Conservation (phyloP, 805 yeast species). For the Metschnikowia lunata region DNA sequence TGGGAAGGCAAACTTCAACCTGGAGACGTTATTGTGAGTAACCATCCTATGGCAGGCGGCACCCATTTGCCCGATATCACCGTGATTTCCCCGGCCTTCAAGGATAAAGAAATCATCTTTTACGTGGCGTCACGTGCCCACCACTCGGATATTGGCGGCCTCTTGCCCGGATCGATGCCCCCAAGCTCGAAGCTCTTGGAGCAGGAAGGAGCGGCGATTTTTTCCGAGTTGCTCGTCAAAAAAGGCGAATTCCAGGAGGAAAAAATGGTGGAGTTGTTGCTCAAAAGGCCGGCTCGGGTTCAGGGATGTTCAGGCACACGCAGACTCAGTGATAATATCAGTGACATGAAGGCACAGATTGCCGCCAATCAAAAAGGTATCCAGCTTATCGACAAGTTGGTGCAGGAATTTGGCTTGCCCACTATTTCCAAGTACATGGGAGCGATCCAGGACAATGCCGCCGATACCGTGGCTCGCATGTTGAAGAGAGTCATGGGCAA, state of each 20-base stretch:
- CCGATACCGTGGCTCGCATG: constrained; percentile 14
- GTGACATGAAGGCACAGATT: constrained; percentile 46
- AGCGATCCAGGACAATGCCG: constrained; percentile 20
- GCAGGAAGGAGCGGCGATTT: constrained; percentile 90
- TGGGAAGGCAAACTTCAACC: constrained; percentile 38
- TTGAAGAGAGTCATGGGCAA: constrained; percentile 16
- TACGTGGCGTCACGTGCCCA: constrained; percentile 94
- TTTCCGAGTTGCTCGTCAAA: constrained; percentile 65
- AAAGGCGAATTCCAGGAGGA: constrained; percentile 74
- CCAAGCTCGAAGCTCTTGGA: constrained; percentile 79
- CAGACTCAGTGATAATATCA: constrained; percentile 74
- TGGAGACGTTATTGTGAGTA: constrained; percentile 42
- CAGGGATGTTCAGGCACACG: constrained; percentile 92
- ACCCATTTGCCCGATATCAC: constrained; percentile 58
- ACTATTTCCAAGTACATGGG: constrained; percentile 18
- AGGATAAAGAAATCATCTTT: constrained; percentile 49
- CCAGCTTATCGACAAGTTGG: constrained; percentile 14
- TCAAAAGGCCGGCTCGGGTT: constrained; percentile 69
- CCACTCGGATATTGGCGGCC: constrained; percentile 94
- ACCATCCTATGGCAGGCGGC: constrained; percentile 43
- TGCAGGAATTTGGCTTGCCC: constrained; percentile 15
- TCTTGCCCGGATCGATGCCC: constrained; percentile 91
- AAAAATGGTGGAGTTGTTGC: constrained; percentile 55
- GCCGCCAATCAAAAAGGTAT: constrained; percentile 22
- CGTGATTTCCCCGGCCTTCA: constrained; percentile 84